Conservation (phyloP, 441 rosid genomes). For the Syzygium malaccense region DNA sequence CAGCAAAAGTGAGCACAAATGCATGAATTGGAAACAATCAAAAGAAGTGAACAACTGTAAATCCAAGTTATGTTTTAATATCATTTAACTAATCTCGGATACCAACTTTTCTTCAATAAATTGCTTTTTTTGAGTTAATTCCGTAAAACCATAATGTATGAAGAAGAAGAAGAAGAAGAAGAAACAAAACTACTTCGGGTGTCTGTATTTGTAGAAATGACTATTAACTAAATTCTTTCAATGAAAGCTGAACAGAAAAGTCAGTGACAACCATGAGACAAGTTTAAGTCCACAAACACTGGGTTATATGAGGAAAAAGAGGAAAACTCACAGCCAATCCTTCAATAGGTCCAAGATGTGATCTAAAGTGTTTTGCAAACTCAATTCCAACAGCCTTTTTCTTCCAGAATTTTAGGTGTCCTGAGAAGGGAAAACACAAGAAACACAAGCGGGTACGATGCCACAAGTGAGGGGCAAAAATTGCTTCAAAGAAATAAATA, state of each 20-base stretch:
- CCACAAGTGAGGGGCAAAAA: neutral
- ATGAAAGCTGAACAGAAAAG: neutral
- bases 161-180: neutral
- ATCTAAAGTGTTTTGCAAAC: constrained; percentile 93
- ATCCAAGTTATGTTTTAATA: neutral
- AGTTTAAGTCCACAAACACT: neutral
- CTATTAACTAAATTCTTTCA: neutral
- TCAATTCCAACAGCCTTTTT: constrained; percentile 83
- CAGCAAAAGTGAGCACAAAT: neutral
- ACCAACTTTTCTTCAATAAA: neutral
- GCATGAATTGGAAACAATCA: neutral
- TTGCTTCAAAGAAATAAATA: neutral
- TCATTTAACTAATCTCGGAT: neutral
- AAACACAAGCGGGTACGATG: neutral
- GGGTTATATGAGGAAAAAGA: neutral
- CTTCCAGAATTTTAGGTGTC: constrained; percentile 98
- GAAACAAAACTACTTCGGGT: neutral
- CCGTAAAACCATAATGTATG: neutral
- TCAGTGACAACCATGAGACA: neutral
- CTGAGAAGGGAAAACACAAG: constrained; percentile 14
- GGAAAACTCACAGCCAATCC: constrained; percentile 71
- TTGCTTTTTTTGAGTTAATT: neutral
- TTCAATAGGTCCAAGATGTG: constrained; percentile 92
- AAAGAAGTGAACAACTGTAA: neutral
- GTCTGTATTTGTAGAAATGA: neutral